Evolutionary conservation across 257 asterid species (phyloP), one percentile per base, ranked within the genome.

Genomic region (Euphrasia confusa): DNA sequence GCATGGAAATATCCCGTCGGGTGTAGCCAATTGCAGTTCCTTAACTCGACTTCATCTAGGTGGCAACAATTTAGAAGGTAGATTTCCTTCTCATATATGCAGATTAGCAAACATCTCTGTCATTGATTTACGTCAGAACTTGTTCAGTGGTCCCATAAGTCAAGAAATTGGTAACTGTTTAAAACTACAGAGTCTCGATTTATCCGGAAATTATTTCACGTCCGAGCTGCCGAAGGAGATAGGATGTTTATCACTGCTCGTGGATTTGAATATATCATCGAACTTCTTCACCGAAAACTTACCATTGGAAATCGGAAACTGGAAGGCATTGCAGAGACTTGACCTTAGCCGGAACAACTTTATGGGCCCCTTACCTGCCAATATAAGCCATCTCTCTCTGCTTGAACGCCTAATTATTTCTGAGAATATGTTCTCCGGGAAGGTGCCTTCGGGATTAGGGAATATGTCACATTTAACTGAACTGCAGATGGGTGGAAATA

Each of bases 401-500:
- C 96, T 91, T 32, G 98, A 91, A 58, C 94, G 67, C 13, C 88
- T 91, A 1, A 85, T 83, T 49, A 68, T 91, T 30, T 91, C 98
- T 1, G 83, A 82, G 42, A 91, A 91, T 66, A 69, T 58, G 78
- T 71, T 91, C 30, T 79, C 92, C 3, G 94, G 98, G 27, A 63
- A 60, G 14, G 85, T 91, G 48, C 98, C 98, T 5, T 78, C 79
- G 37, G 95, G 79, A 50, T 50, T 91, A 57, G 98, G 95, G 13
- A 81, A 83, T 21, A 79, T 91, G 17, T 78, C 95, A 32, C 98
- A 75, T 71, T 67, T 91, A 81, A 91, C 87, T 10, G 98, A 88
- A 67, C 82, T 91, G 68, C 98, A 85, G 71, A 88, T 91, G 91
- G 98, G 96, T 21, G 91, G 88, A 10, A 91, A 91, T 65, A 61